Percentiles rank a stretch among this genome's conserved stretches.
Evolutionary conservation across 495 filamentous ascomycete genomes (phyloP).

Genomic region (Hypomontagnella monticulosa): DNA sequence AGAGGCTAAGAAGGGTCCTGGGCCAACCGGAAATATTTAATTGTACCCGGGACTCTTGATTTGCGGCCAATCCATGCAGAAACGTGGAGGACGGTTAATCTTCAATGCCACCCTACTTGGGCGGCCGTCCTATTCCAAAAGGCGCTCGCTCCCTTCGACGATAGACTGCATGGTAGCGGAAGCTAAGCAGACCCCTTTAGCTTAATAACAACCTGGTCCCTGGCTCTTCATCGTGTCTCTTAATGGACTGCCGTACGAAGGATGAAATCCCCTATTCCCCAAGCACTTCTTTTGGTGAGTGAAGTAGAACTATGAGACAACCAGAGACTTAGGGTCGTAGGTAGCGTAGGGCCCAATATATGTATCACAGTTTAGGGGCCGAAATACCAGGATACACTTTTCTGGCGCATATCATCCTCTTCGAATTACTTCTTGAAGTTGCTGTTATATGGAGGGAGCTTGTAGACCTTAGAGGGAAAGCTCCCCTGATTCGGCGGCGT

Average conservation of each 20-base stretch:
- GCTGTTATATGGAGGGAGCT: background rate
- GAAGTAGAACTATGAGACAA: no score
- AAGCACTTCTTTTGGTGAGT: no score
- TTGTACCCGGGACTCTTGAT: conserved; percentile 26
- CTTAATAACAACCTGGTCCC: no score
- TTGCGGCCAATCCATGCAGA: conserved; percentile 39
- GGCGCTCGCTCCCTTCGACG: conserved; percentile 10
- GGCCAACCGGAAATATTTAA: conserved; percentile 39
- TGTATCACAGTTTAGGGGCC: background rate
- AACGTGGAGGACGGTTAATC: conserved; percentile 36
- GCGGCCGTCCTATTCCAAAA: conserved; percentile 13
- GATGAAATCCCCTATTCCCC: no score
- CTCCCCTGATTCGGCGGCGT: background rate
- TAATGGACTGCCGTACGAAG: no score
- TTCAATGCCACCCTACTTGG: conserved; percentile 23
- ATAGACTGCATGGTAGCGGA: conserved; percentile 9
- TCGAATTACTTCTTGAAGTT: no score
- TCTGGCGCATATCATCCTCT: no score
- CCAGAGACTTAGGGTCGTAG: background rate
- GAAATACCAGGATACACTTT: no score
- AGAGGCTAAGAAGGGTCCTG: conserved; percentile 31
- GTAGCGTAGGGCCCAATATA: background rate
- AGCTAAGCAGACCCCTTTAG: background rate
- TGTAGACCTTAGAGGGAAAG: conserved; percentile 1
- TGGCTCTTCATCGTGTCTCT: no score